These are phyloP conservation scores for Rhodotorula sp. DNA, from an alignment of 1,284 basidiomycete genomes.

Conservation along the genomic window DNA sequence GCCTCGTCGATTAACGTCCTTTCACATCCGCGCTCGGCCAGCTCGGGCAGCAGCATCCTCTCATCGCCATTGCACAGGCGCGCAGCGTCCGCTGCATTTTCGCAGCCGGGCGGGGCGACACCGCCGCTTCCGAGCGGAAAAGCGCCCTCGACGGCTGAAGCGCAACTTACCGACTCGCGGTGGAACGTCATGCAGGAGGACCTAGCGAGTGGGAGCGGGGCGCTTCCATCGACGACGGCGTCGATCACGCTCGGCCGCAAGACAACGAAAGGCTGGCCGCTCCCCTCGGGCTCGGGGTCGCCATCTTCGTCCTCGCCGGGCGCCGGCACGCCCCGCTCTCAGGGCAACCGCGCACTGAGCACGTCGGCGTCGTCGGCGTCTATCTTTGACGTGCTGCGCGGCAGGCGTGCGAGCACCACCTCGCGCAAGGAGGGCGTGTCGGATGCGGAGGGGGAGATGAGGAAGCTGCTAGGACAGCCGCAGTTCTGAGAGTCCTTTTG, in stretches of 20 bases:
- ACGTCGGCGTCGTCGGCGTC: conserved; percentile 16
- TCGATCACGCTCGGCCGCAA: background rate
- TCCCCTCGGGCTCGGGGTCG: background rate
- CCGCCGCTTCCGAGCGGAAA: conserved; percentile 9
- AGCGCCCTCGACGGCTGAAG: conserved; percentile 24
- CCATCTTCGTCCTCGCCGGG: background rate
- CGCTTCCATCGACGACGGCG: background rate
- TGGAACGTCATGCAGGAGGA: conserved; percentile 24
- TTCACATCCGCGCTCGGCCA: conserved; percentile 26
- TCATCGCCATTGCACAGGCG: conserved; percentile 29
- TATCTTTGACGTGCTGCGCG: conserved; percentile 23
- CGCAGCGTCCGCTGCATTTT: background rate
- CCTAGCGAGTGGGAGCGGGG: background rate
- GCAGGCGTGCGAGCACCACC: background rate
- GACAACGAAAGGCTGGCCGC: background rate
- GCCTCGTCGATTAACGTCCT: conserved; percentile 15
- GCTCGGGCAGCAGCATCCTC: conserved; percentile 34
- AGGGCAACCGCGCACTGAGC: background rate
- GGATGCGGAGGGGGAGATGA: conserved; percentile 26
- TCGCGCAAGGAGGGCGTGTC: conserved; percentile 7
- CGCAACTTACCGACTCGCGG: conserved; percentile 23
- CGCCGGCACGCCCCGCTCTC: background rate
- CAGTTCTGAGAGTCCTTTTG: conserved; percentile 4
- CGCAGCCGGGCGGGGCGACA: background rate
- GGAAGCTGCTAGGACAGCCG: conserved; percentile 33